Conservation (phyloP, 768 basidiomycete genomes). For the Serendipita indica region DNA sequence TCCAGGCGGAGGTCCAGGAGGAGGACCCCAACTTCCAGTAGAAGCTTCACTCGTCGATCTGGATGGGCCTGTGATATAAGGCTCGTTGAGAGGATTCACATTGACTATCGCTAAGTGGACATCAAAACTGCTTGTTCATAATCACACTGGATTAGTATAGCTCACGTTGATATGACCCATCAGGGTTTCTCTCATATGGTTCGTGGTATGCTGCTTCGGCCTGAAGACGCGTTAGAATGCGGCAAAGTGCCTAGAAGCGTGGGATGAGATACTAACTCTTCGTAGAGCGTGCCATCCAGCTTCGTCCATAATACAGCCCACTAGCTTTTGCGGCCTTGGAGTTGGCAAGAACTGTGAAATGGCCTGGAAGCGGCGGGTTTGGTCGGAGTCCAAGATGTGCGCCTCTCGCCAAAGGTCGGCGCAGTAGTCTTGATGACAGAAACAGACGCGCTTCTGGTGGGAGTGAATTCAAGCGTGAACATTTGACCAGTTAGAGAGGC, state of each 20-base stretch:
- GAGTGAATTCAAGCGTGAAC: too few relatives aligned
- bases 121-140: conserved; percentile 21
- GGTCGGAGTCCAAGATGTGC: too few relatives aligned
- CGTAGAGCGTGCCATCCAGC: conserved; percentile 62
- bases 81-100: conserved; percentile 5
- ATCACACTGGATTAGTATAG: conserved; percentile 22
- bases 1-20: not conserved
- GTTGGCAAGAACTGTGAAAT: too few relatives aligned
- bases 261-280: conserved; percentile 24
- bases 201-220: not conserved
- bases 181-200: not conserved
- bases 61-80: not conserved
- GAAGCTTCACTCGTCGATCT: not conserved
- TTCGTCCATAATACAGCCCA: conserved; percentile 43
- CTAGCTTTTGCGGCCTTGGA: conserved; percentile 15
- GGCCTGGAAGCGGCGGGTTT: too few relatives aligned
- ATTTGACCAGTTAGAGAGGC: too few relatives aligned
- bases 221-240: not conserved
- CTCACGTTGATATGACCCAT: conserved; percentile 11
- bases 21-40: not conserved
- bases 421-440: too few relatives aligned
- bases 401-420: too few relatives aligned
- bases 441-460: too few relatives aligned
- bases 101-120: conserved; percentile 1
- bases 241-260: conserved; percentile 24